Conservation (phyloP, 805 yeast species). For the Cyberlindnera veronae region DNA sequence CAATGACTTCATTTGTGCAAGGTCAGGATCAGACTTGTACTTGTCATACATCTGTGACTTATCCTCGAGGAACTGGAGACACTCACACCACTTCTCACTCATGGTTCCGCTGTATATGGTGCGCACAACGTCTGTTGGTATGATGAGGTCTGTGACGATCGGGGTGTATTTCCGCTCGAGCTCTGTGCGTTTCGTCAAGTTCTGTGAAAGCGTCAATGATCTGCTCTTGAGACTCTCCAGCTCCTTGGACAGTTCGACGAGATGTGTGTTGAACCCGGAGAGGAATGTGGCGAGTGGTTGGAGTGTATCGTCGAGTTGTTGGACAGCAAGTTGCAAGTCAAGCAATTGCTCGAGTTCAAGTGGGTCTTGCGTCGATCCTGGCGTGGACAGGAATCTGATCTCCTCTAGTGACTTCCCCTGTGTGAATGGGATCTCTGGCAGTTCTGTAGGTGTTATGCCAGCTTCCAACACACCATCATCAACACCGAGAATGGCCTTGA, state of each 20-base stretch:
- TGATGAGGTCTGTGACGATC: constrained; percentile 66
- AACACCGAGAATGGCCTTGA: constrained; percentile 5
- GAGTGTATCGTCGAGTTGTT: constrained; percentile 26
- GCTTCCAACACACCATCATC: constrained; percentile 3
- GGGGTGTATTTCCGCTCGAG: constrained; percentile 61
- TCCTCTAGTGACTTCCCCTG: constrained; percentile 15
- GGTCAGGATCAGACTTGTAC: constrained; percentile 28
- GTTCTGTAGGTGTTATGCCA: constrained; percentile 1
- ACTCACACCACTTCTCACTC: constrained; percentile 61
- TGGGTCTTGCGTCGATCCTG: constrained; percentile 1
- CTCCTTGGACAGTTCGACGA: constrained; percentile 53
- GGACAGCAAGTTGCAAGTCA: constrained; percentile 16
- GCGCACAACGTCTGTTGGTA: constrained; percentile 68
- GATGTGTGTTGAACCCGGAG: constrained; percentile 52
- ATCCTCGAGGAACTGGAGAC: constrained; percentile 53
- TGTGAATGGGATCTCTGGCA: background rate
- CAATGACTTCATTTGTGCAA: constrained; percentile 19
- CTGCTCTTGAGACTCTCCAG: constrained; percentile 57
- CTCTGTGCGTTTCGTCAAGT: constrained; percentile 45
- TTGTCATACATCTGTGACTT: constrained; percentile 52
- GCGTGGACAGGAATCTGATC: constrained; percentile 8
- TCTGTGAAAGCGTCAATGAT: constrained; percentile 44
- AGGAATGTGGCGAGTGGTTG: constrained; percentile 54
- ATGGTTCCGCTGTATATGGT: constrained; percentile 58
- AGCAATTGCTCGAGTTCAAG: constrained; percentile 4